phyloP scores from a whole-genome alignment of 495 filamentous ascomycete species.

The Aspergillus avenaceus region DNA sequence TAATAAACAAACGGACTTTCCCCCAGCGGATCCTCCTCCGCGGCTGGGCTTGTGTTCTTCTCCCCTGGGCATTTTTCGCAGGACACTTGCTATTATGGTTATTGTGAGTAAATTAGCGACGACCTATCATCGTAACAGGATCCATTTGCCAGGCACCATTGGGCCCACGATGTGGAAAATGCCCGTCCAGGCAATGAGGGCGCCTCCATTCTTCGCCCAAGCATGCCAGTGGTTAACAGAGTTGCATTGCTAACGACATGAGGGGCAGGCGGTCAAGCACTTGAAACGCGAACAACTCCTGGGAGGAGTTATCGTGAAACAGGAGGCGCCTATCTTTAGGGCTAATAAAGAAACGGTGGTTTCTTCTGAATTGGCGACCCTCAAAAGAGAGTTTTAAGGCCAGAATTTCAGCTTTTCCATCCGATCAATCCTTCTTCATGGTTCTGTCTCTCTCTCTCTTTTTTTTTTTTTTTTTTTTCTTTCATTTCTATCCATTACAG shows the following conservation, averaged over 20 bases:
- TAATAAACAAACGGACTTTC: constrained; percentile 2
- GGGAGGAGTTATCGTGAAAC: neutral
- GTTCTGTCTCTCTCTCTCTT: no score
- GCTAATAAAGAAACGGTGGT: neutral
- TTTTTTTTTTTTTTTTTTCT: no score
- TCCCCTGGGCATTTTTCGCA: neutral
- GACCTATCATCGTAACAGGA: neutral
- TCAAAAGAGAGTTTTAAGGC: neutral
- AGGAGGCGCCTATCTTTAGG: neutral
- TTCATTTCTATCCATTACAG: neutral
- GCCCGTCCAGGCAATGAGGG: neutral
- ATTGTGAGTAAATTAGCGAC: neutral
- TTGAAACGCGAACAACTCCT: constrained; percentile 3
- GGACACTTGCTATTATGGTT: neutral
- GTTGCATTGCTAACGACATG: neutral
- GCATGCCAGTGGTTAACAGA: neutral
- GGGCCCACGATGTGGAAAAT: neutral
- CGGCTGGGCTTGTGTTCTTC: neutral
- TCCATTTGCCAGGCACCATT: neutral
- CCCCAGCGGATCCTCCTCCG: neutral
- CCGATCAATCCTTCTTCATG: no score
- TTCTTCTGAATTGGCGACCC: neutral
- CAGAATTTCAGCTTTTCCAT: no score
- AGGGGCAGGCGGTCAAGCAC: neutral
- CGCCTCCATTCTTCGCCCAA: constrained; percentile 1